Evolutionary conservation across 192 early-diverging fungal genomes (phyloP).

Genomic region (Podila minutissima): DNA sequence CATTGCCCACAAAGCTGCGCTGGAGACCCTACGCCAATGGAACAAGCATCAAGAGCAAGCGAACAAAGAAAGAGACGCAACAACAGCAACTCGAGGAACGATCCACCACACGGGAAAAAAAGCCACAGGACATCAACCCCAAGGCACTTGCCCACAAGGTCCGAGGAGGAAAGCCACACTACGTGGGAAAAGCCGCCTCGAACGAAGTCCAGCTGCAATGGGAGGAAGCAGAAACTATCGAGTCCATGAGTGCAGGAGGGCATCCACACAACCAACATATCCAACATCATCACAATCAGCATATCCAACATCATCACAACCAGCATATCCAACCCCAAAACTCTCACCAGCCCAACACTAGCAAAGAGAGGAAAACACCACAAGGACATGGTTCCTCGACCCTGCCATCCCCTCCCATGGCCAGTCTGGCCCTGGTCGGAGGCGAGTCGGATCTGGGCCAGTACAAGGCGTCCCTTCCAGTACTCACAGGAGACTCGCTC

Average conservation of each 20-base stretch:
- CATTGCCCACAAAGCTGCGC: slow-evolving; percentile 31
- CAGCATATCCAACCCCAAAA: slow-evolving; percentile 1
- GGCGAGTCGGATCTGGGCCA: slow-evolving; percentile 7
- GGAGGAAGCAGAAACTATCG: slow-evolving; percentile 50
- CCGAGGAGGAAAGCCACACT: not conserved
- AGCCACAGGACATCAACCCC: slow-evolving; percentile 6
- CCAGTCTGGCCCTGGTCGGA: slow-evolving; percentile 9
- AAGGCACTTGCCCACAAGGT: slow-evolving; percentile 36
- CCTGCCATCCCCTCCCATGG: slow-evolving; percentile 8
- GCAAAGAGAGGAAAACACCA: not conserved
- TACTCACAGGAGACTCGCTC: slow-evolving; percentile 17
- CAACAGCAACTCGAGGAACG: not conserved
- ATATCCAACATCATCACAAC: not conserved
- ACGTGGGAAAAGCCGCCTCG: not conserved
- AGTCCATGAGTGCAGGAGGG: slow-evolving; percentile 46
- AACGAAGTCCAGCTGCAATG: slow-evolving; percentile 31
- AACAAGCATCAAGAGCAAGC: slow-evolving; percentile 11
- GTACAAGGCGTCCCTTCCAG: slow-evolving; percentile 24
- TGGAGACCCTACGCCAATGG: slow-evolving; percentile 42
- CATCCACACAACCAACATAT: slow-evolving; percentile 35
- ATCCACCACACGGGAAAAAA: not conserved
- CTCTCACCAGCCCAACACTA: not conserved
- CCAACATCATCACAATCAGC: slow-evolving; percentile 11
- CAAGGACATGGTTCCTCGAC: not conserved
- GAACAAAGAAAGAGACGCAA: slow-evolving; percentile 3